A percentile compares a stretch with the other conserved stretches of the same genome.
phyloP scores from a whole-genome alignment of 2,329 filamentous ascomycete species.

The Diaporthe humulicola region DNA sequence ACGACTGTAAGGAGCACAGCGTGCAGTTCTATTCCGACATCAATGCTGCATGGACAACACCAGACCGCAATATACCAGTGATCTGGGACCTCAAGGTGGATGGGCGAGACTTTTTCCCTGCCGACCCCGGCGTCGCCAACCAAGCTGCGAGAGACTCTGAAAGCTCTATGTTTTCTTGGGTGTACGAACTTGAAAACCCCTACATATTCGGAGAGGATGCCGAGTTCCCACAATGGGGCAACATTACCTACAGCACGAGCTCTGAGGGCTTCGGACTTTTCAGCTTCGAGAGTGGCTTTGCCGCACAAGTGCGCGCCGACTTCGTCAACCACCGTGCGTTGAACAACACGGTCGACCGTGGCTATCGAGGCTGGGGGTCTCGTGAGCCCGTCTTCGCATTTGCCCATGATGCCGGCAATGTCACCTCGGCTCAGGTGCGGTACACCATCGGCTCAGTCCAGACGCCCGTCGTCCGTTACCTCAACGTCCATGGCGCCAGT shows the following conservation, averaged over 20 bases:
- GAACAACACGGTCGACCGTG: conserved; percentile 72
- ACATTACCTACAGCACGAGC: conserved; percentile 42
- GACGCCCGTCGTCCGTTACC: conserved; percentile 81
- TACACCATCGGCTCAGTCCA: conserved; percentile 83
- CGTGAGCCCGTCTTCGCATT: conserved; percentile 85
- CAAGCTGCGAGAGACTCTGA: conserved; percentile 9
- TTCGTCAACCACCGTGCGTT: conserved; percentile 76
- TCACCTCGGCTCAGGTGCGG: conserved; percentile 64
- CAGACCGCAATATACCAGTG: conserved; percentile 73
- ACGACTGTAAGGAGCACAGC: conserved; percentile 55
- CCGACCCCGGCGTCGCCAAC: conserved; percentile 56
- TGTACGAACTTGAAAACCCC: conserved; percentile 30
- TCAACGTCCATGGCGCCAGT: conserved; percentile 78
- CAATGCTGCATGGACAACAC: conserved; percentile 83
- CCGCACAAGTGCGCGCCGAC: conserved; percentile 70
- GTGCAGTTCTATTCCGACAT: conserved; percentile 74
- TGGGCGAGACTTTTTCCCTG: conserved; percentile 32
- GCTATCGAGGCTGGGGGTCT: conserved; percentile 77
- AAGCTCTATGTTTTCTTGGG: conserved; percentile 39
- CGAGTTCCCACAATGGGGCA: conserved; percentile 67
- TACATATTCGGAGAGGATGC: conserved; percentile 40
- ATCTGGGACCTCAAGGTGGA: conserved; percentile 71
- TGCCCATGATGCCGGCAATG: conserved; percentile 59
- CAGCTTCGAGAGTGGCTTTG: conserved; percentile 71
- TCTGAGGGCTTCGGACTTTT: conserved; percentile 35